Evolutionary conservation across 1,139 yeast genomes (phyloP).

Genomic region (Magnusiomyces fungicola): DNA sequence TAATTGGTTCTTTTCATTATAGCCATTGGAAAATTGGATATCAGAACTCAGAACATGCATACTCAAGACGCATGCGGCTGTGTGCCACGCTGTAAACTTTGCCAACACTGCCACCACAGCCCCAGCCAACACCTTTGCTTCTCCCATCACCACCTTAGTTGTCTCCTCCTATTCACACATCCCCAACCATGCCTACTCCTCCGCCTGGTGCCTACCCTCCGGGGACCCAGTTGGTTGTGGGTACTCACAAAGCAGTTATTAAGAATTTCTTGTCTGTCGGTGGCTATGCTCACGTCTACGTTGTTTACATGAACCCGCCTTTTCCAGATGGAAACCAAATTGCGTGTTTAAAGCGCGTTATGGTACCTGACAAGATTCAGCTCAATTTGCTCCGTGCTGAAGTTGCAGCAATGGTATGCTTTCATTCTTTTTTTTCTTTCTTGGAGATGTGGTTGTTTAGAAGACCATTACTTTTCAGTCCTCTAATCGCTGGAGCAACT

Average conservation of each 20-base stretch:
- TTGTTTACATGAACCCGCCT: conserved; percentile 49
- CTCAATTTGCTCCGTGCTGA: conserved; percentile 63
- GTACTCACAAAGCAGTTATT: conserved; percentile 53
- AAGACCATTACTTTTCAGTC: background rate
- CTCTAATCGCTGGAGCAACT: too few relatives aligned
- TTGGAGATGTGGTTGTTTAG: too few relatives aligned
- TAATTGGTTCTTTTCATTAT: too few relatives aligned
- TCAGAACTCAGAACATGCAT: too few relatives aligned
- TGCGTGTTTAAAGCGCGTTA: conserved; percentile 65
- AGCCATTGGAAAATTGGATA: too few relatives aligned
- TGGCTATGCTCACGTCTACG: conserved; percentile 76
- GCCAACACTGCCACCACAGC: background rate
- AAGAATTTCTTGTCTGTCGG: conserved; percentile 60
- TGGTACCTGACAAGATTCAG: conserved; percentile 67
- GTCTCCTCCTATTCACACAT: too few relatives aligned
- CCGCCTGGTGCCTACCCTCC: conserved; percentile 52
- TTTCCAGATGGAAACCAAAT: conserved; percentile 24
- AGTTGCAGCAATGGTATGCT: conserved; percentile 61
- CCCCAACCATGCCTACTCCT: conserved; percentile 5
- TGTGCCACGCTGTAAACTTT: background rate
- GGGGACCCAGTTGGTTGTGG: conserved; percentile 62
- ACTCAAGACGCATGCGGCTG: background rate
- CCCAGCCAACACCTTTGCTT: background rate
- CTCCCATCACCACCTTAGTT: too few relatives aligned
- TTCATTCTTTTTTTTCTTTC: background rate